These are phyloP conservation scores for Pseudonitzschia pungens DNA, from an alignment of 108 stramenopile species.

Conservation along the genomic window DNA sequence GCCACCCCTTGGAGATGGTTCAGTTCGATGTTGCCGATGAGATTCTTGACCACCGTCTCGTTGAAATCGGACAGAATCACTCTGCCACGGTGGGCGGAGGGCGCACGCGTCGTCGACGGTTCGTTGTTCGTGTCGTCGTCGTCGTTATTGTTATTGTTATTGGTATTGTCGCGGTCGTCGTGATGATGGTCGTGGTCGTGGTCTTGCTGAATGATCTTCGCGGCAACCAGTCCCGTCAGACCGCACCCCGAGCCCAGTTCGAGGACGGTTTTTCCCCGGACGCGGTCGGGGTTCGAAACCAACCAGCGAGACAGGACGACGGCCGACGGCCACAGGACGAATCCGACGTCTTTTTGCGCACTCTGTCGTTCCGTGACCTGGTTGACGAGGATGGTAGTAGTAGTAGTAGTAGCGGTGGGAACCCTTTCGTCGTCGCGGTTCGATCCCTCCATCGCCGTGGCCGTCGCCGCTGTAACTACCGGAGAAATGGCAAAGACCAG, in stretches of 20 bases:
- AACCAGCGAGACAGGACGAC: slow-evolving; percentile 75
- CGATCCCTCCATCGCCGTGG: not conserved
- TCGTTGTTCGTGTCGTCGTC: not conserved
- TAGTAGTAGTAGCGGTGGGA: slow-evolving; percentile 6
- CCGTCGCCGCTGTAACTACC: not conserved
- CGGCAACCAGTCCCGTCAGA: slow-evolving; percentile 69
- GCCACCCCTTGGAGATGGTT: slow-evolving; percentile 46
- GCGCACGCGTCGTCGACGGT: not conserved
- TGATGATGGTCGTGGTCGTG: not conserved
- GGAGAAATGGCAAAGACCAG: slow-evolving; percentile 46
- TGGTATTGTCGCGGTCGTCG: not conserved
- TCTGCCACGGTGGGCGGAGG: not conserved
- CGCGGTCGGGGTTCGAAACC: slow-evolving; percentile 38
- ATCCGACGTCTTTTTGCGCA: slow-evolving; percentile 83
- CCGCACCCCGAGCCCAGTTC: slow-evolving; percentile 84
- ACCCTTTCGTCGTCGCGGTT: not conserved
- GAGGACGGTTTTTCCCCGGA: slow-evolving; percentile 33
- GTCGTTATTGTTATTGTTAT: not conserved
- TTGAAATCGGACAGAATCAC: slow-evolving; percentile 79
- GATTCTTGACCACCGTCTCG: slow-evolving; percentile 65
- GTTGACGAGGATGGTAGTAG: slow-evolving; percentile 51
- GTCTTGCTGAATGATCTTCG: slow-evolving; percentile 21
- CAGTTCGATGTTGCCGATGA: slow-evolving; percentile 57
- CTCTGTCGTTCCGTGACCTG: slow-evolving; percentile 72
- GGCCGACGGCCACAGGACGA: slow-evolving; percentile 88